Evolutionary conservation across 148 eudicot genomes (phyloP).

Genomic region (Rhododendron molle): DNA sequence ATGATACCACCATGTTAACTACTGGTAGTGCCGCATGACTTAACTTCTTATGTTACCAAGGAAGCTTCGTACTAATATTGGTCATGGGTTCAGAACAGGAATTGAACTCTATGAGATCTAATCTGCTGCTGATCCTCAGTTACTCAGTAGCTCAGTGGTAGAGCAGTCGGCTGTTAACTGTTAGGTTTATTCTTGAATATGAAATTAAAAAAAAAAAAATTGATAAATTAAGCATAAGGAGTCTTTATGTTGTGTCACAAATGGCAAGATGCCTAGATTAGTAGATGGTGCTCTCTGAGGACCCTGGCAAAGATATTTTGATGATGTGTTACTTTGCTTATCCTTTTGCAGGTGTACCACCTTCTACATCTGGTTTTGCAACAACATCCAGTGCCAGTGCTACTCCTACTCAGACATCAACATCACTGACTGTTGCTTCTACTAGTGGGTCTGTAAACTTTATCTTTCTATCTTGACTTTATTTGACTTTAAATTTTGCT

Average conservation of each 20-base stretch:
- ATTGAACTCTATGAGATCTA: too few species aligned
- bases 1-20: neutral
- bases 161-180: too few species aligned
- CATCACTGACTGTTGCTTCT: conserved; percentile 52
- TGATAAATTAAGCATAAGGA: too few species aligned
- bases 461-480: neutral
- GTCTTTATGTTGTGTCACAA: neutral
- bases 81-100: too few species aligned
- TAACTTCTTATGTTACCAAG: neutral
- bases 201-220: too few species aligned
- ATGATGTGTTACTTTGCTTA: neutral
- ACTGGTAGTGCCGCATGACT: neutral
- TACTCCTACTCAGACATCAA: conserved; percentile 43
- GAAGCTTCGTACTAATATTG: too few species aligned
- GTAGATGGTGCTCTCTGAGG: too few species aligned
- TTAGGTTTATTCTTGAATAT: too few species aligned
- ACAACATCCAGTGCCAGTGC: conserved; percentile 34
- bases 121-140: too few species aligned
- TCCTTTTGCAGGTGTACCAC: conserved; percentile 27
- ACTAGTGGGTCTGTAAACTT: conserved; percentile 66
- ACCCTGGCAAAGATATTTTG: too few species aligned
- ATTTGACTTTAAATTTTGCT: neutral
- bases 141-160: too few species aligned
- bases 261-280: neutral
- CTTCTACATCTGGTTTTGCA: conserved; percentile 38